phyloP scores from a whole-genome alignment of 2,329 filamentous ascomycete genomes.

The Penicillium verrucosum region DNA sequence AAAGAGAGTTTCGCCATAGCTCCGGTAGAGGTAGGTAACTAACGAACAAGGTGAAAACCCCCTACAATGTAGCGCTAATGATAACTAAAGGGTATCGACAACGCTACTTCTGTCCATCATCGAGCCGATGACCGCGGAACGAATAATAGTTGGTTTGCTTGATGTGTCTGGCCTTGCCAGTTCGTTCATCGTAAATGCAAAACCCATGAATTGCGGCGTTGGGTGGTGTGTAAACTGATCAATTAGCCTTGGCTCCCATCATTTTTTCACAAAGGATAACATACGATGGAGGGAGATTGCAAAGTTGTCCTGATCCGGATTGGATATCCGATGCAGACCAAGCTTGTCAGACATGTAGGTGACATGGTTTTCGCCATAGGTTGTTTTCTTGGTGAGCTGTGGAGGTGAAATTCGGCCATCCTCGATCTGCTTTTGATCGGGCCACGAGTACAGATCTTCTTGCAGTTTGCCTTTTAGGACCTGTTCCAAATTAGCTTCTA shows the following conservation, averaged over 20 bases:
- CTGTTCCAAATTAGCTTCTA: slow-evolving; percentile 35
- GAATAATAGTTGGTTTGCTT: slow-evolving; percentile 71
- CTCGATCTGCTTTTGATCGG: slow-evolving; percentile 47
- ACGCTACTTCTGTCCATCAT: slow-evolving; percentile 7
- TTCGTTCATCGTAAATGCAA: slow-evolving; percentile 73
- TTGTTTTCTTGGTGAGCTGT: slow-evolving; percentile 63
- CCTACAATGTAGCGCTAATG: neutral
- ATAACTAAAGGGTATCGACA: neutral
- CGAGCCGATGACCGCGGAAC: slow-evolving; percentile 43
- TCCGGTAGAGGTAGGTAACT: neutral
- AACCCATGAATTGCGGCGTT: slow-evolving; percentile 82
- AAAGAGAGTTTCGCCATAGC: neutral
- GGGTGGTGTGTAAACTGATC: slow-evolving; percentile 73
- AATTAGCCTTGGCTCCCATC: neutral
- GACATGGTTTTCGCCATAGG: slow-evolving; percentile 68
- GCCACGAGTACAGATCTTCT: slow-evolving; percentile 79
- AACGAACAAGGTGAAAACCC: neutral
- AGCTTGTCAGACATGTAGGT: slow-evolving; percentile 89
- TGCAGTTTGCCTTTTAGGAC: slow-evolving; percentile 73
- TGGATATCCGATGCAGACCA: slow-evolving; percentile 78
- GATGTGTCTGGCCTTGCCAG: slow-evolving; percentile 70
- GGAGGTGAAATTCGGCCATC: slow-evolving; percentile 54
- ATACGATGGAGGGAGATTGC: slow-evolving; percentile 78
- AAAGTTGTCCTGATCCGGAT: slow-evolving; percentile 66
- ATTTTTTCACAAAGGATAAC: slow-evolving; percentile 25